These are phyloP conservation scores for Cryptosporidium canis DNA, from an alignment of 169 alveolate genomes.

Conservation along the genomic window DNA sequence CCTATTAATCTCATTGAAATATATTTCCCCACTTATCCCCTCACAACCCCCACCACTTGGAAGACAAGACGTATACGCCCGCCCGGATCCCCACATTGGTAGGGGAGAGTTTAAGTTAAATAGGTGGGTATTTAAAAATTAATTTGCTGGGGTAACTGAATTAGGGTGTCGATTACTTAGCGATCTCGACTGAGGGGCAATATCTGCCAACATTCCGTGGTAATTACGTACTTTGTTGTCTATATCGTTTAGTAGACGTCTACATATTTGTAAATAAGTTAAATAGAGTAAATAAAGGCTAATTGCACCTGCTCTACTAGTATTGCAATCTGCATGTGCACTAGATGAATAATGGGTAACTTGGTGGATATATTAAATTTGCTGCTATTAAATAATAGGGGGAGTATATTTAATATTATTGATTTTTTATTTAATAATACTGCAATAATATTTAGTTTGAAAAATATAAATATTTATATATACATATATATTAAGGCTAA, in stretches of 20 bases:
- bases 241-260: conserved; percentile 67
- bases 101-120: neutral
- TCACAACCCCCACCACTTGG: no score
- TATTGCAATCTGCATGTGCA: conserved; percentile 74
- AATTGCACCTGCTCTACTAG: conserved; percentile 70
- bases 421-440: neutral
- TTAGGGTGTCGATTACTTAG: neutral
- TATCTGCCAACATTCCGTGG: conserved; percentile 59
- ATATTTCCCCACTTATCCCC: no score
- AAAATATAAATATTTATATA: neutral
- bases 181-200: conserved; percentile 54
- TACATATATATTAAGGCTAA: neutral
- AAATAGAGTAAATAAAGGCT: neutral
- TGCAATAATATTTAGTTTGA: conserved; percentile 13
- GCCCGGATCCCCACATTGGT: conserved; percentile 54
- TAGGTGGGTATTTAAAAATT: neutral
- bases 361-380: conserved; percentile 57
- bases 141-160: neutral
- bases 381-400: conserved; percentile 27
- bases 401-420: conserved; percentile 1
- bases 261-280: neutral
- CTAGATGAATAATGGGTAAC: conserved; percentile 70
- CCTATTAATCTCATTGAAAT: no score
- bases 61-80: neutral
- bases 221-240: conserved; percentile 44